Percentiles rank a stretch among this genome's conserved stretches.
Conservation (phyloP, 495 filamentous ascomycete genomes). For the Alectoria sarmentosa region DNA sequence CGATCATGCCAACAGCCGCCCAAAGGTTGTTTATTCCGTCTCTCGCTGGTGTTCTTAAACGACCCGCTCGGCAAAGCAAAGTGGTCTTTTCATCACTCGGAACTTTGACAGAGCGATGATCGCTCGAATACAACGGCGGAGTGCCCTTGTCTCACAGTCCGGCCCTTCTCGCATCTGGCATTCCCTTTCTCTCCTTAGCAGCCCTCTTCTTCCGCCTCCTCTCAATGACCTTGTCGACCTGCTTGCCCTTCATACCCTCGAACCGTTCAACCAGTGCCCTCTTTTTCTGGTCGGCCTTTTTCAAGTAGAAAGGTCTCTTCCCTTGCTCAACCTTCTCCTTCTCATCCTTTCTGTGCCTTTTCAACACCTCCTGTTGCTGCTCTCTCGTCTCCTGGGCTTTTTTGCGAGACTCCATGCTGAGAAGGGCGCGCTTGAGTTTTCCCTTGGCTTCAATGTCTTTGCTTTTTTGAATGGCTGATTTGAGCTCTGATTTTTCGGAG, state of each 20-base stretch:
- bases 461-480: conserved; percentile 54
- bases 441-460: conserved; percentile 57
- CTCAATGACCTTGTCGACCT: conserved; percentile 75
- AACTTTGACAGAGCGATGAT: neutral
- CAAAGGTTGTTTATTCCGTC: neutral
- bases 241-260: conserved; percentile 67
- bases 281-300: conserved; percentile 86
- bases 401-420: conserved; percentile 61
- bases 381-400: conserved; percentile 62
- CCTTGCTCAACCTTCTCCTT: conserved; percentile 75
- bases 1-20: neutral
- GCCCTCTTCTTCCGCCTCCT: conserved; percentile 76
- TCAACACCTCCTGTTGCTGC: conserved; percentile 54
- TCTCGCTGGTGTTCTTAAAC: neutral
- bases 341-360: conserved; percentile 72
- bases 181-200: conserved; percentile 69
- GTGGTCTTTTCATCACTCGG: neutral
- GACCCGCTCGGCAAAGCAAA: neutral
- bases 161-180: conserved; percentile 60
- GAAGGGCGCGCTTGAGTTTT: conserved; percentile 56
- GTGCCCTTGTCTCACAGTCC: conserved; percentile 15
- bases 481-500: conserved; percentile 68
- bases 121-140: neutral
- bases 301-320: conserved; percentile 90
- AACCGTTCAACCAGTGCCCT: conserved; percentile 70